Percentiles rank a stretch among this genome's conserved stretches.
Conservation (phyloP, 257 asterid genomes). For the Buddleja alternifolia region DNA sequence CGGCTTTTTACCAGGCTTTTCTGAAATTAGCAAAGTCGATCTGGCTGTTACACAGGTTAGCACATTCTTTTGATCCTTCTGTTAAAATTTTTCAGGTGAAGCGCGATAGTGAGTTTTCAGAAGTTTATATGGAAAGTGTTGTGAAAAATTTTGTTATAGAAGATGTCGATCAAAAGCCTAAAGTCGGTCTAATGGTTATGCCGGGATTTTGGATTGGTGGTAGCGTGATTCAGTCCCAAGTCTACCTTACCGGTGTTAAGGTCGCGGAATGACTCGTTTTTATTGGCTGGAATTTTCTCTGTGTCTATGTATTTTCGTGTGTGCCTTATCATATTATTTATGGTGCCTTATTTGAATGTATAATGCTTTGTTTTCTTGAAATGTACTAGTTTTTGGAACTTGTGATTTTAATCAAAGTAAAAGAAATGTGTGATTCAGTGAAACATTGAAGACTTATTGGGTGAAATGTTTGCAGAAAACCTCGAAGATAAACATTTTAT, state of each 20-base stretch:
- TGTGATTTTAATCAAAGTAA: too few species aligned
- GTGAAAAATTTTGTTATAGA: constrained; percentile 63
- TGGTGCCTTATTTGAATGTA: background rate
- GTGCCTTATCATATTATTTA: constrained; percentile 21
- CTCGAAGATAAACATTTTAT: too few species aligned
- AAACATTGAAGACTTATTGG: too few species aligned
- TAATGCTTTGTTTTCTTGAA: background rate
- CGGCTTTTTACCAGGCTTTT: constrained; percentile 93
- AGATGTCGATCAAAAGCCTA: constrained; percentile 73
- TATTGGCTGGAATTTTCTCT: background rate
- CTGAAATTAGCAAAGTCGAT: constrained; percentile 83
- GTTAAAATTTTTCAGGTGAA: constrained; percentile 87
- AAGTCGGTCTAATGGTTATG: constrained; percentile 91
- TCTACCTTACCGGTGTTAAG: constrained; percentile 79
- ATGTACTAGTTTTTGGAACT: background rate
- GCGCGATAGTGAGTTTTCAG: constrained; percentile 80
- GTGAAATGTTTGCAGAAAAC: too few species aligned
- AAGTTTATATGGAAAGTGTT: constrained; percentile 90
- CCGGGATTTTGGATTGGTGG: constrained; percentile 99
- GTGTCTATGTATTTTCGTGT: constrained; percentile 36
- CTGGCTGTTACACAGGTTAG: constrained; percentile 91
- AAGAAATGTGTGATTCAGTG: too few species aligned
- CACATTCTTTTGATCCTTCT: constrained; percentile 78
- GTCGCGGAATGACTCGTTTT: constrained; percentile 52
- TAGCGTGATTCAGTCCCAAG: constrained; percentile 82